Conservation (phyloP, 352 stramenopile species). For the Chrysophaeum taylorii region DNA sequence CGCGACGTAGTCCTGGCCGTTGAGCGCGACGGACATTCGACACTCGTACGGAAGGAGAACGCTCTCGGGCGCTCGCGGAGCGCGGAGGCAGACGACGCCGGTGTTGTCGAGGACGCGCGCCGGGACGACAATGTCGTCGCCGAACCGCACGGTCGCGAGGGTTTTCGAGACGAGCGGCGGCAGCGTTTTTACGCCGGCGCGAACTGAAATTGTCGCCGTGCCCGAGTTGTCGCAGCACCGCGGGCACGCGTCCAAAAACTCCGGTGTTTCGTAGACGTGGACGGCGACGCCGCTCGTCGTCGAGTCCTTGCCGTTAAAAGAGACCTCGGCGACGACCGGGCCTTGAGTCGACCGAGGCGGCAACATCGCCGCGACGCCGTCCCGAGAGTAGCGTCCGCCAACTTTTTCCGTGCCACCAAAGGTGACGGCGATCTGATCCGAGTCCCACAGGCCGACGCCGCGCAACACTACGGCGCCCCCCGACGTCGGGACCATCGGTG, state of each 20-base stretch:
- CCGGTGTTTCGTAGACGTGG: constrained; percentile 17
- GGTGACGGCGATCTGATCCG: constrained; percentile 57
- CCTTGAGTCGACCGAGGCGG: constrained; percentile 53
- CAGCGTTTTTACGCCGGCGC: neutral
- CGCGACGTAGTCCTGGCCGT: no score
- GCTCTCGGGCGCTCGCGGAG: no score
- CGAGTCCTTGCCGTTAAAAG: constrained; percentile 65
- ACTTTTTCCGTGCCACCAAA: constrained; percentile 36
- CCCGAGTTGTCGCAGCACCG: neutral
- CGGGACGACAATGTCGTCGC: neutral
- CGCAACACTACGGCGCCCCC: constrained; percentile 51
- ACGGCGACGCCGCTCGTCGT: constrained; percentile 40
- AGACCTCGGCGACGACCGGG: constrained; percentile 55
- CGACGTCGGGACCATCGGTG: constrained; percentile 43
- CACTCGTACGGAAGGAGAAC: no score
- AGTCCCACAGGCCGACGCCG: constrained; percentile 62
- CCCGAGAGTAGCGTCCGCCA: neutral
- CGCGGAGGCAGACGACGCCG: no score
- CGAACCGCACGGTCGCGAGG: neutral
- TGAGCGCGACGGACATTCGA: no score
- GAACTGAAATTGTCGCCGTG: neutral
- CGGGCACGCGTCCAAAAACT: constrained; percentile 8
- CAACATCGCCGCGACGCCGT: constrained; percentile 45
- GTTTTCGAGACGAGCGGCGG: neutral
- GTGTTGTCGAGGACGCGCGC: neutral